Evolutionary conservation across 352 stramenopile species (phyloP).

Genomic region (Phytopythium mirpurense): DNA sequence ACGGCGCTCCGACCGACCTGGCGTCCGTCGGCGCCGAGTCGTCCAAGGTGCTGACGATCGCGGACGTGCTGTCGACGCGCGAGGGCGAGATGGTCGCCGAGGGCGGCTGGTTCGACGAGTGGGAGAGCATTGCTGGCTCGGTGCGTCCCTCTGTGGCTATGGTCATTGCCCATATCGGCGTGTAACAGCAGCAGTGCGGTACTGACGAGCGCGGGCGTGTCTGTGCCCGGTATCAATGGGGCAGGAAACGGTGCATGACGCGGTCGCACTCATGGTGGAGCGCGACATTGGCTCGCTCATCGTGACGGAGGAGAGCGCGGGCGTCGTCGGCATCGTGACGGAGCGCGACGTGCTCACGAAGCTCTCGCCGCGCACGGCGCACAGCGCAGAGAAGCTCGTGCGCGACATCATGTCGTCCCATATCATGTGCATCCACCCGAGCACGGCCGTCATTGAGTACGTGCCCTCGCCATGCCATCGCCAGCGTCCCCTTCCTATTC

Average conservation of each 20-base stretch:
- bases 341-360: constrained; percentile 82
- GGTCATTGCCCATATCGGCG: neutral
- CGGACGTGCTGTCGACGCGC: constrained; percentile 56
- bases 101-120: constrained; percentile 38
- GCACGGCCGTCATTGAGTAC: constrained; percentile 78
- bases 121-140: constrained; percentile 65
- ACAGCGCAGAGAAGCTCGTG: constrained; percentile 45
- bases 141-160: no score
- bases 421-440: constrained; percentile 82
- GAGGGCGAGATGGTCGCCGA: constrained; percentile 45
- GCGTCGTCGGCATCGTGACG: constrained; percentile 80
- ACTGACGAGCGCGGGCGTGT: no score
- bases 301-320: constrained; percentile 63
- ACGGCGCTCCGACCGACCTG: constrained; percentile 34
- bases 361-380: constrained; percentile 45
- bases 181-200: no score
- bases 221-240: no score
- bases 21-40: constrained; percentile 54
- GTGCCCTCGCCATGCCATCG: constrained; percentile 7
- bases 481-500: neutral
- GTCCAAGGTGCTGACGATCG: constrained; percentile 65
- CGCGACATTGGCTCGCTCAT: constrained; percentile 78
- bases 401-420: constrained; percentile 82
- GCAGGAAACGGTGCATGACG: constrained; percentile 76
- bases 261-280: constrained; percentile 72